phyloP scores from a whole-genome alignment of 768 basidiomycete species.

The Guyanaporus albipodus region DNA sequence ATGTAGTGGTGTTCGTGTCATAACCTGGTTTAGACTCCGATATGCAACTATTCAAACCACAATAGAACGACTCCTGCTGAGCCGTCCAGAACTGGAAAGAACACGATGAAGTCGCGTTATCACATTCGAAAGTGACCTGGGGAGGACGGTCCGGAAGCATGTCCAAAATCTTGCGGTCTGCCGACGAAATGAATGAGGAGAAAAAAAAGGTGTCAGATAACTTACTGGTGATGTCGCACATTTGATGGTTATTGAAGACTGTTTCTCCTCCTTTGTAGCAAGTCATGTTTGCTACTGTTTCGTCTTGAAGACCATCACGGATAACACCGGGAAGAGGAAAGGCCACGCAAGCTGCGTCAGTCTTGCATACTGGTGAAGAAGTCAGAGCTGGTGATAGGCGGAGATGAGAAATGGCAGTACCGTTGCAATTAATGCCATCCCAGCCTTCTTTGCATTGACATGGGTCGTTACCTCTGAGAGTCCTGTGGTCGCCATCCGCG shows the following conservation, averaged over 20 bases:
- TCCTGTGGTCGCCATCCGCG: slow-evolving; percentile 82
- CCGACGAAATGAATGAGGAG: background rate
- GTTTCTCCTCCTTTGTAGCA: slow-evolving; percentile 93
- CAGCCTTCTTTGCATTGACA: slow-evolving; percentile 95
- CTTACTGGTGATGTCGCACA: slow-evolving; percentile 98
- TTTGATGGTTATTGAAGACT: slow-evolving; percentile 93
- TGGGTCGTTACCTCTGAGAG: slow-evolving; percentile 68
- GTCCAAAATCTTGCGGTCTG: slow-evolving; percentile 94
- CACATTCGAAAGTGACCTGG: slow-evolving; percentile 95
- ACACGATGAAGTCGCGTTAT: slow-evolving; percentile 58
- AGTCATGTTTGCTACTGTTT: slow-evolving; percentile 63
- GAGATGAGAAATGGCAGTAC: slow-evolving; percentile 39
- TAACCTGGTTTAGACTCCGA: slow-evolving; percentile 47
- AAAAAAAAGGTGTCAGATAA: slow-evolving; percentile 6
- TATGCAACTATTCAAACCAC: slow-evolving; percentile 70
- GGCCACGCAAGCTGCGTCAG: slow-evolving; percentile 69
- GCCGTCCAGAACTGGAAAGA: slow-evolving; percentile 99
- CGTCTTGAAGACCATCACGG: slow-evolving; percentile 38
- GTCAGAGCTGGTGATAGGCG: background rate
- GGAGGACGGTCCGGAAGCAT: slow-evolving; percentile 86
- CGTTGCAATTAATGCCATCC: slow-evolving; percentile 97
- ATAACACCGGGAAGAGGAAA: slow-evolving; percentile 62
- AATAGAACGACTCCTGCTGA: slow-evolving; percentile 93
- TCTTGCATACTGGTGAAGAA: slow-evolving; percentile 71
- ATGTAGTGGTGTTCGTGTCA: slow-evolving; percentile 68